Conservation (phyloP, 352 stramenopile species). For the Phytophthora citricola region DNA sequence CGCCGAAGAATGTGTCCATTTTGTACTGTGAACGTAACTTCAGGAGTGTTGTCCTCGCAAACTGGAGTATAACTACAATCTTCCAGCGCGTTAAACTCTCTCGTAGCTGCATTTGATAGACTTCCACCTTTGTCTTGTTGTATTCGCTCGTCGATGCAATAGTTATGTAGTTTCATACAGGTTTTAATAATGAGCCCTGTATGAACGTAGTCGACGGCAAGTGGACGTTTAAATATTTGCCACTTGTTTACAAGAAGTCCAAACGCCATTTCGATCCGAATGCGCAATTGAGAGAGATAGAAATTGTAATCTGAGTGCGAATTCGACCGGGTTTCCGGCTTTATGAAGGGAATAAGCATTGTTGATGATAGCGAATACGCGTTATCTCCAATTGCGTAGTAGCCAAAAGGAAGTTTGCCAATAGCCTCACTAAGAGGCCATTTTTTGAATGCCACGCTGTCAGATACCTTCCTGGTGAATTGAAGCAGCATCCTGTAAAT, state of each 20-base stretch:
- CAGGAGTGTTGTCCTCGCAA: no score
- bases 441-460: constrained; percentile 12
- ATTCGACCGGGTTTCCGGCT: not conserved
- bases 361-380: not conserved
- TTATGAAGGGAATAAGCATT: not conserved
- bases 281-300: constrained; percentile 3
- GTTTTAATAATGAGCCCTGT: constrained; percentile 3
- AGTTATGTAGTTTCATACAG: constrained; percentile 8
- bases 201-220: not conserved
- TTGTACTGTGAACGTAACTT: no score
- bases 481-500: constrained; percentile 10
- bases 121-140: no score
- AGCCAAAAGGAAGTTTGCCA: not conserved
- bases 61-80: no score
- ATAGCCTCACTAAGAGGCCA: not conserved
- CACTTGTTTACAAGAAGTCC: constrained; percentile 9
- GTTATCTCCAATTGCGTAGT: constrained; percentile 7
- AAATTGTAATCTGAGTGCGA: constrained; percentile 10
- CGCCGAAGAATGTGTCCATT: no score
- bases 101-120: no score
- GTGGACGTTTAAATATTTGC: constrained; percentile 5
- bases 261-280: constrained; percentile 13
- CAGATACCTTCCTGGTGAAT: not conserved
- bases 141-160: no score
- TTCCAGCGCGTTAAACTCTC: no score